Base-by-base conservation (phyloP, 2,329 filamentous ascomycete genomes). In the Fusarium zealandicum region DNA sequence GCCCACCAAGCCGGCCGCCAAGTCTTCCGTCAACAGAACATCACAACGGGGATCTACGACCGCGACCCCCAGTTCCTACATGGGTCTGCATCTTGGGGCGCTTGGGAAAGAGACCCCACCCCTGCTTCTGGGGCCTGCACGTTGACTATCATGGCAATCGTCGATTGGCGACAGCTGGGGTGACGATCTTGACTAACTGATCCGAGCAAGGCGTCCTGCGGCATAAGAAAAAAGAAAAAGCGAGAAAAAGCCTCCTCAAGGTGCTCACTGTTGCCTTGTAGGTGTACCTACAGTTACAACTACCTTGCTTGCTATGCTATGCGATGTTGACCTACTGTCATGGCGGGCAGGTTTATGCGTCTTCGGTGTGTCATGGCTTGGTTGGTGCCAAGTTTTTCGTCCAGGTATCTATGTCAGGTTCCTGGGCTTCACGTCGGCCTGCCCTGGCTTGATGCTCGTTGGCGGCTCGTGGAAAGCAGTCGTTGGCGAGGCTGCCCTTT, bases 141-240 rank as follows among this genome's bases (percentile, higher is more conserved):
- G 47, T 54, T 46, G 52, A 27, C 33, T 46, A 55, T 59, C 51
- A 49, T 51, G 51, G 39, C 40, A 60, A 65, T 67, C 56, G 61
- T 63, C 65, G 63, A 67, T 67, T 68, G 61, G 61, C 65, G 59
- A 61, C 45, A 54, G 42, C 48, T 60, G 52, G 58, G 32, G 39
- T 50, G 54, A 52, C 30, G 58, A 67, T 66, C 57, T 62, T 50
- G 38, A 53, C 57, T 62, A 61, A 46, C 55, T 54, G 25, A 55
- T 53, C 52, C 41, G 27, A 65, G 62, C 52, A 60, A 62, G 38
- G 61, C 49, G 63, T 42, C 44, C 13, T 49, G 41, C 52, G 40
- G 38, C 36, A 57, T n/a, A n/a, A 48, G 36, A 25, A 25, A 25
- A 25, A 25, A 7, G 10, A 3, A 10, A 10, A 31, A 36, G 30